Percentiles rank a stretch among this genome's conserved stretches.
phyloP scores from a whole-genome alignment of 805 yeast species.

The Tetrapisispora arboricola region DNA sequence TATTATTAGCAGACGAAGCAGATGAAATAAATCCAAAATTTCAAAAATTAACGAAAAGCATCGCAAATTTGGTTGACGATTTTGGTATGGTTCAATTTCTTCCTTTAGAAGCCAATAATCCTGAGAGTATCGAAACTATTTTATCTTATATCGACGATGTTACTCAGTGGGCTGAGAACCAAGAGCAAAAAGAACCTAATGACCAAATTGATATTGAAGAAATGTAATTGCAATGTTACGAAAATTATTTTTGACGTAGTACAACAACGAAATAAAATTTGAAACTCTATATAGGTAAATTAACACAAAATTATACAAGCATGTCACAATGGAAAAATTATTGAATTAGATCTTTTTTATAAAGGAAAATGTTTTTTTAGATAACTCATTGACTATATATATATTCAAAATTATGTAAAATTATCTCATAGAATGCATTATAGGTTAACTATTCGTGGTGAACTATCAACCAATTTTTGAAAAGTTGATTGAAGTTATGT shows the following conservation, averaged over 20 bases:
- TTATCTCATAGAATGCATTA: neutral
- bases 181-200: constrained; percentile 93
- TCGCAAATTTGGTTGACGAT: constrained; percentile 88
- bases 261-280: no score
- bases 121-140: constrained; percentile 70
- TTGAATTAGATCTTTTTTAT: no score
- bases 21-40: constrained; percentile 43
- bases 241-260: no score
- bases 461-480: no score
- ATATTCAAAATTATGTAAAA: neutral
- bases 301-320: no score
- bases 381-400: neutral
- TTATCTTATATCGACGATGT: constrained; percentile 90
- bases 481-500: no score
- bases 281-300: no score
- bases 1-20: constrained; percentile 47
- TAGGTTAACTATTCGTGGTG: no score
- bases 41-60: constrained; percentile 61
- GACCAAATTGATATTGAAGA: constrained; percentile 65
- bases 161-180: constrained; percentile 94
- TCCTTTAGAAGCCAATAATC: constrained; percentile 72
- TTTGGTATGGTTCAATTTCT: constrained; percentile 98
- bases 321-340: neutral
- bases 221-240: neutral
- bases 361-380: no score